Percentiles rank a stretch among this genome's conserved stretches.
These are phyloP conservation scores for Prunus kanzakura DNA, from an alignment of 306 rosid species.

Conservation along the genomic window DNA sequence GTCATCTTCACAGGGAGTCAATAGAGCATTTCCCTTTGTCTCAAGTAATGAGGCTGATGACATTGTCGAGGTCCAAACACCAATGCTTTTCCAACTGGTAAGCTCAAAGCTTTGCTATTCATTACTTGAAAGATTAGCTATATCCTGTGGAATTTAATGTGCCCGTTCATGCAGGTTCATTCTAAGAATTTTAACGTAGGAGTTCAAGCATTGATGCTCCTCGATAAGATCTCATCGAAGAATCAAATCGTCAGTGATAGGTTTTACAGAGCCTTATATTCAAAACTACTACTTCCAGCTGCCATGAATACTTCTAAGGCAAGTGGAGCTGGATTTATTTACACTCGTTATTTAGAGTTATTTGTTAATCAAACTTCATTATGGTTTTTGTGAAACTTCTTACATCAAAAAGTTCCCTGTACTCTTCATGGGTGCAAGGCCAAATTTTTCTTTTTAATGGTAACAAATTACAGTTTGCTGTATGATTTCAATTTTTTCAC, in stretches of 20 bases:
- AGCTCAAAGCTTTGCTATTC: slow-evolving; percentile 15
- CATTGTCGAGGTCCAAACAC: slow-evolving; percentile 85
- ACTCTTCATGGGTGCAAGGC: not conserved
- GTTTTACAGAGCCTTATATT: slow-evolving; percentile 85
- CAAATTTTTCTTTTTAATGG: not conserved
- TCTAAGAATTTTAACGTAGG: slow-evolving; percentile 88
- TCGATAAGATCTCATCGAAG: slow-evolving; percentile 89
- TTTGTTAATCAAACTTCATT: not conserved
- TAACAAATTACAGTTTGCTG: not conserved
- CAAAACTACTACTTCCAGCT: slow-evolving; percentile 83
- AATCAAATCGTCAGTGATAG: slow-evolving; percentile 89
- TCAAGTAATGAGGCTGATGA: slow-evolving; percentile 86
- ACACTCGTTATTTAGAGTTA: not conserved
- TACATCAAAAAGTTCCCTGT: not conserved
- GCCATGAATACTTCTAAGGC: slow-evolving; percentile 92
- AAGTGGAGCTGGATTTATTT: slow-evolving; percentile 16
- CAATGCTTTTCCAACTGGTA: slow-evolving; percentile 88
- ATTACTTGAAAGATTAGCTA: not conserved
- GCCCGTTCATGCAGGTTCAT: slow-evolving; percentile 68
- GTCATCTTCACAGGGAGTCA: slow-evolving; percentile 66
- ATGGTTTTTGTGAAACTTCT: not conserved
- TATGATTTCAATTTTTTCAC: not conserved
- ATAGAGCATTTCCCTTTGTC: slow-evolving; percentile 94
- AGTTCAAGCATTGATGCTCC: slow-evolving; percentile 94
- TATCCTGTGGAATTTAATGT: slow-evolving; percentile 13